A percentile compares a stretch with the other conserved stretches of the same genome.
phyloP scores from a whole-genome alignment of 352 stramenopile species.

The Phytophthora pseudosyringae region DNA sequence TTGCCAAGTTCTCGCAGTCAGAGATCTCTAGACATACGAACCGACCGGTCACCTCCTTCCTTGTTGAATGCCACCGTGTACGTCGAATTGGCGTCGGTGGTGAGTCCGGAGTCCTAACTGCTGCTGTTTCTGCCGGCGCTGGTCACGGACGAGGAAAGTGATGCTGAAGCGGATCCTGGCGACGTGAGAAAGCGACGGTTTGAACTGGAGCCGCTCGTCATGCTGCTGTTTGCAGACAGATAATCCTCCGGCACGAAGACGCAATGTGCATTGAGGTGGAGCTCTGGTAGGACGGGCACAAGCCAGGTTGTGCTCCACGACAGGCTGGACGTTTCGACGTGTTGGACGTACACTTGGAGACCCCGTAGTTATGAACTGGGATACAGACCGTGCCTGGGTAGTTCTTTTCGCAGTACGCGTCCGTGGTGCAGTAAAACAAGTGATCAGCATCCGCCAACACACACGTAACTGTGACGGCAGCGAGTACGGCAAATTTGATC shows the following conservation, averaged over 20 bases:
- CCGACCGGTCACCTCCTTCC: constrained; percentile 55
- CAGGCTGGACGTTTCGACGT: constrained; percentile 65
- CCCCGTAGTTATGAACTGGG: constrained; percentile 76
- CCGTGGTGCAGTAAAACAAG: constrained; percentile 65
- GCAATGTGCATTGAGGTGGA: constrained; percentile 80
- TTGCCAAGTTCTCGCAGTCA: constrained; percentile 64
- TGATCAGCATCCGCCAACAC: constrained; percentile 36
- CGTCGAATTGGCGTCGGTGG: constrained; percentile 39
- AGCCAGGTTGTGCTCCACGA: constrained; percentile 60
- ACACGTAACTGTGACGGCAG: constrained; percentile 36
- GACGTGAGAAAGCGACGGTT: constrained; percentile 28
- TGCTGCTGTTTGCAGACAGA: constrained; percentile 26
- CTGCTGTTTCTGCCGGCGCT: constrained; percentile 22
- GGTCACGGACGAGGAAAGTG: constrained; percentile 1
- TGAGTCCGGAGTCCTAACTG: constrained; percentile 29
- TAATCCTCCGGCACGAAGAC: constrained; percentile 80
- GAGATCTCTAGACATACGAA: constrained; percentile 65
- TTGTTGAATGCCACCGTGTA: constrained; percentile 64
- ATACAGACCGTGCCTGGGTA: constrained; percentile 82
- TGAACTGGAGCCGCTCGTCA: constrained; percentile 24
- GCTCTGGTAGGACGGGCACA: constrained; percentile 80
- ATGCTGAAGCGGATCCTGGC: constrained; percentile 11
- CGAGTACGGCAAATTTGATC: constrained; percentile 55
- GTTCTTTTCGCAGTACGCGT: constrained; percentile 75
- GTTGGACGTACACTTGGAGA: constrained; percentile 84